Evolutionary conservation across 305 asterid genomes (phyloP).

Genomic region (Fraxinus albicans): DNA sequence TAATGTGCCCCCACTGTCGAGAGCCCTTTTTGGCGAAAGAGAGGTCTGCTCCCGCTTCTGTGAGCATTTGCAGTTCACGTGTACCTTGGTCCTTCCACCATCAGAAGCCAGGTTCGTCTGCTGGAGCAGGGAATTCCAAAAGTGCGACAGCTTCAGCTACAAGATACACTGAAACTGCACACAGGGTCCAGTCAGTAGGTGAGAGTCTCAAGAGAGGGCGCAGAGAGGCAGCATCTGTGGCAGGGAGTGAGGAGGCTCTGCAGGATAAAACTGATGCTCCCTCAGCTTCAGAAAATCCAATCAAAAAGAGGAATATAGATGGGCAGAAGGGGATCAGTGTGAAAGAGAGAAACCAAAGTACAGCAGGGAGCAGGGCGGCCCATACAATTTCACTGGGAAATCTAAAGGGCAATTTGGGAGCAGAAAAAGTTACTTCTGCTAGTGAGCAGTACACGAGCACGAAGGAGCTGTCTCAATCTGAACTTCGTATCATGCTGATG

Average conservation of each 20-base stretch:
- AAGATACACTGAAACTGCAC: slow-evolving; percentile 18
- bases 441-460: slow-evolving; percentile 7
- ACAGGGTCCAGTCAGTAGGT: slow-evolving; percentile 3
- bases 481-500: slow-evolving; percentile 36
- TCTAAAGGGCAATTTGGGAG: slow-evolving; percentile 19
- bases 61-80: not conserved
- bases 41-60: slow-evolving; percentile 34
- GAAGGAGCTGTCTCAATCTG: slow-evolving; percentile 19
- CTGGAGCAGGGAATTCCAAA: slow-evolving; percentile 16
- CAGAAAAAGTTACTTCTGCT: slow-evolving; percentile 15
- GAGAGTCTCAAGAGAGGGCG: slow-evolving; percentile 27
- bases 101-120: slow-evolving; percentile 26
- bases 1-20: slow-evolving; percentile 35
- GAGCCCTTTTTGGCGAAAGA: slow-evolving; percentile 37
- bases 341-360: slow-evolving; percentile 10
- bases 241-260: slow-evolving; percentile 12
- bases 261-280: slow-evolving; percentile 8
- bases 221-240: slow-evolving; percentile 10
- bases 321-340: not conserved
- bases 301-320: slow-evolving; percentile 30
- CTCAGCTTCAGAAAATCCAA: slow-evolving; percentile 18
- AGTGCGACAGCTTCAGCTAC: not conserved
- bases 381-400: slow-evolving; percentile 7
- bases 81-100: not conserved
- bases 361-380: slow-evolving; percentile 11